Conservation (phyloP, 73 alveolate genomes). For the Tetrahymena borealis region DNA sequence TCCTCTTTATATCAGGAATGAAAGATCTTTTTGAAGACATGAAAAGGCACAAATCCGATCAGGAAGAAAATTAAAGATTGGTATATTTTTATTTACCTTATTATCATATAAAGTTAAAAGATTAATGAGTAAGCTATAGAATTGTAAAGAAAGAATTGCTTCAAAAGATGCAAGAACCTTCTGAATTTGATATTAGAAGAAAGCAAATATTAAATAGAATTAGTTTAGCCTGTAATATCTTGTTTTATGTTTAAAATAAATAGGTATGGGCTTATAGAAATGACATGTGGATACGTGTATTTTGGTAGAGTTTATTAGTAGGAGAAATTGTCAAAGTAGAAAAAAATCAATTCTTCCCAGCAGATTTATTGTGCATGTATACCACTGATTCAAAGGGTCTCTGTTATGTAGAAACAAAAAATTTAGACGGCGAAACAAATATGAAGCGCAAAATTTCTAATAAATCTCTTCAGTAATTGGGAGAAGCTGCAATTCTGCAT, state of each 20-base stretch:
- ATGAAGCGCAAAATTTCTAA: conserved; percentile 73
- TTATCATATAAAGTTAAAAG: too few species aligned
- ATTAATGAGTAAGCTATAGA: too few species aligned
- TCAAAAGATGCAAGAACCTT: too few species aligned
- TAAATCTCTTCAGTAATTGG: not conserved
- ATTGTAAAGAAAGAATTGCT: too few species aligned
- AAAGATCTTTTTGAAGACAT: conserved; percentile 92
- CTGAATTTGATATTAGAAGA: too few species aligned
- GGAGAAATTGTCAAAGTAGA: conserved; percentile 70
- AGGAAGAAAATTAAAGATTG: conserved; percentile 63
- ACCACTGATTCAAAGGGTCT: conserved; percentile 63
- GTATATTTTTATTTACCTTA: too few species aligned
- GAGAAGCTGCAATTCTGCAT: not conserved
- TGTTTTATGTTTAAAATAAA: not conserved
- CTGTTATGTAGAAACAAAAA: conserved; percentile 82
- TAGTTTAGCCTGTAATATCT: not conserved
- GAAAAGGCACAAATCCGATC: conserved; percentile 68
- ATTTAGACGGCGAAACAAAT: conserved; percentile 93
- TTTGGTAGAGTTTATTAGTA: conserved; percentile 70
- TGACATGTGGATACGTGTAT: conserved; percentile 40
- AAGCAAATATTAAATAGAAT: too few species aligned
- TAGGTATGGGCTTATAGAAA: conserved; percentile 47
- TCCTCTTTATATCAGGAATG: conserved; percentile 67
- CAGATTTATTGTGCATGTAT: conserved; percentile 69
- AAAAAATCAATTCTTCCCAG: conserved; percentile 71